Percentiles rank a stretch among this genome's conserved stretches.
phyloP scores from a whole-genome alignment of 164 flowering plant genomes.

The Kalanchoe fedtschenkoi region DNA sequence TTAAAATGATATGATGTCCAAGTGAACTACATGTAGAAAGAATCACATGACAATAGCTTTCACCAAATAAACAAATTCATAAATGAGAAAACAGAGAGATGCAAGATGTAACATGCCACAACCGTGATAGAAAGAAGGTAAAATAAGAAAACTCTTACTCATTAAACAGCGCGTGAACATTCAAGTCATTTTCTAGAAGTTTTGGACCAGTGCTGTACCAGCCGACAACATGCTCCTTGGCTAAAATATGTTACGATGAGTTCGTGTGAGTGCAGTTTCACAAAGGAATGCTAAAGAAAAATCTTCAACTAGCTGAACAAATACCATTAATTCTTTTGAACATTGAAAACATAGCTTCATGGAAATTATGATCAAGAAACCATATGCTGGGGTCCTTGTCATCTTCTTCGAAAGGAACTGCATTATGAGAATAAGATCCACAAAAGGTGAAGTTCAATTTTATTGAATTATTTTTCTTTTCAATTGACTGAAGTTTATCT shows the following conservation, averaged over 20 bases:
- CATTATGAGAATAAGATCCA: neutral
- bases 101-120: no score
- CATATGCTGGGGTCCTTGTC: slow-evolving; percentile 88
- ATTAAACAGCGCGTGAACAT: no score
- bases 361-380: slow-evolving; percentile 98
- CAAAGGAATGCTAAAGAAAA: neutral
- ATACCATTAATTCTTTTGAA: slow-evolving; percentile 95
- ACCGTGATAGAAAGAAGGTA: neutral
- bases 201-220: no score
- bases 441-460: neutral
- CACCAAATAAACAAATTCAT: no score
- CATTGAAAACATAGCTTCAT: no score
- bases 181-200: no score
- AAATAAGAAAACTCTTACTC: slow-evolving; percentile 26
- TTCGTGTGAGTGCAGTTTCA: neutral
- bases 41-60: no score
- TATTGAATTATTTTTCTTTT: neutral
- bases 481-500: no score
- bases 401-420: slow-evolving; percentile 99
- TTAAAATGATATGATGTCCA: no score
- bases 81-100: no score
- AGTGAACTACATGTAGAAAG: no score
- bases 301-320: neutral
- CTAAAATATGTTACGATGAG: slow-evolving; percentile 26
- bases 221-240: no score